Conservation (phyloP, 1,284 basidiomycete genomes). For the Rhodotorula sp. region DNA sequence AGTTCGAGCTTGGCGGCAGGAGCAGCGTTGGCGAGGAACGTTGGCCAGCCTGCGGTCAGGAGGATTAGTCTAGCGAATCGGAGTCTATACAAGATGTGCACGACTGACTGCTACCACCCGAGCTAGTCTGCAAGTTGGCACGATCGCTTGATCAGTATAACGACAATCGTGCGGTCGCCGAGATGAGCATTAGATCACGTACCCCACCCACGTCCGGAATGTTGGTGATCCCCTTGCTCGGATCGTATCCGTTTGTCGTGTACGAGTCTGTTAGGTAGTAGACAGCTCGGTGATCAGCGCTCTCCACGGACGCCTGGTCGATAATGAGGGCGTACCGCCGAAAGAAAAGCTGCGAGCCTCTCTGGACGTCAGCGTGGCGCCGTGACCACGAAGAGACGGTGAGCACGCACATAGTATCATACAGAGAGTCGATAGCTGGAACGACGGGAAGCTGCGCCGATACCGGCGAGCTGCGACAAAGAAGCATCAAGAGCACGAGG, state of each 20-base stretch:
- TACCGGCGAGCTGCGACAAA: too few species aligned
- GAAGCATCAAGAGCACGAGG: too few species aligned
- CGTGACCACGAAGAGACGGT: too few species aligned
- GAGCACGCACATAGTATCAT: background rate
- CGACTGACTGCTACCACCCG: slow-evolving; percentile 8
- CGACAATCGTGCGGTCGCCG: too few species aligned
- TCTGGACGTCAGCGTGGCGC: too few species aligned
- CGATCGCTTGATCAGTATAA: background rate
- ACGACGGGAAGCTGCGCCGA: too few species aligned
- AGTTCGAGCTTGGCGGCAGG: background rate
- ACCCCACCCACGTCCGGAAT: background rate
- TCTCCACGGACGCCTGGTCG: too few species aligned
- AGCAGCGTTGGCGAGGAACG: background rate
- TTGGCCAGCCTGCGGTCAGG: slow-evolving; percentile 2
- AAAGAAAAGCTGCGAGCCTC: slow-evolving; percentile 19
- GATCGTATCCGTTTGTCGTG: slow-evolving; percentile 14
- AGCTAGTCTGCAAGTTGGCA: background rate
- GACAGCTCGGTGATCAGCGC: background rate
- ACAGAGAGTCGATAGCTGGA: background rate
- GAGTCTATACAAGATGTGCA: background rate
- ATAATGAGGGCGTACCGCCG: slow-evolving; percentile 17
- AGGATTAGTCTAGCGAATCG: background rate
- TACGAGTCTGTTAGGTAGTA: slow-evolving; percentile 15
- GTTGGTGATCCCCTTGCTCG: slow-evolving; percentile 5
- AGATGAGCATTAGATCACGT: background rate